Conservation (phyloP, 2,329 filamentous ascomycete species). For the Diaporthe sp. region DNA sequence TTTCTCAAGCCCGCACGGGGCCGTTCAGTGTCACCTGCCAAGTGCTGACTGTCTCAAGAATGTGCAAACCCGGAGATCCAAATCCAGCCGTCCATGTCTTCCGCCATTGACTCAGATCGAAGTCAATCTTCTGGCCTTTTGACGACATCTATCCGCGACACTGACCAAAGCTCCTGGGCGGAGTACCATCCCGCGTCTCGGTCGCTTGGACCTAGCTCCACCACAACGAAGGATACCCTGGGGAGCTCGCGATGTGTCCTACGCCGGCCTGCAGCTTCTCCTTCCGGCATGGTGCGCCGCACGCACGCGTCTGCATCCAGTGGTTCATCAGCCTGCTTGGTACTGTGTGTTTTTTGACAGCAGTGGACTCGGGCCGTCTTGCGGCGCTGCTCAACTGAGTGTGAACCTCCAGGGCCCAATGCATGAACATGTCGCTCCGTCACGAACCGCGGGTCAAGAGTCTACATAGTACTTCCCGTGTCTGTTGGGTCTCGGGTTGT, state of each 20-base stretch:
- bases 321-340: slow-evolving; percentile 24
- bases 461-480: not conserved
- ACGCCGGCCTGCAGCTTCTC: slow-evolving; percentile 39
- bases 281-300: slow-evolving; percentile 37
- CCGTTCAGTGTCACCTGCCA: slow-evolving; percentile 28
- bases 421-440: slow-evolving; percentile 2
- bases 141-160: slow-evolving; percentile 31
- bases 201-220: slow-evolving; percentile 29
- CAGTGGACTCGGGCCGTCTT: slow-evolving; percentile 16
- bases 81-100: slow-evolving; percentile 25
- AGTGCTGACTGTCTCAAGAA: slow-evolving; percentile 14
- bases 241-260: slow-evolving; percentile 31
- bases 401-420: not conserved
- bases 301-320: slow-evolving; percentile 28
- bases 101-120: slow-evolving; percentile 23
- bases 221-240: slow-evolving; percentile 30
- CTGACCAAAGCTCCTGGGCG: slow-evolving; percentile 23
- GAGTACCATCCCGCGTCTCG: slow-evolving; percentile 37
- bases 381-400: slow-evolving; percentile 7
- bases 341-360: slow-evolving; percentile 18
- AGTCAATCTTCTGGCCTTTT: slow-evolving; percentile 13
- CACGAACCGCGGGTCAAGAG: slow-evolving; percentile 1
- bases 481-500: not conserved
- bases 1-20: slow-evolving; percentile 1
- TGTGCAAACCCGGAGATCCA: not conserved